phyloP scores from a whole-genome alignment of 768 basidiomycete genomes.

The Kwoniella sp. region DNA sequence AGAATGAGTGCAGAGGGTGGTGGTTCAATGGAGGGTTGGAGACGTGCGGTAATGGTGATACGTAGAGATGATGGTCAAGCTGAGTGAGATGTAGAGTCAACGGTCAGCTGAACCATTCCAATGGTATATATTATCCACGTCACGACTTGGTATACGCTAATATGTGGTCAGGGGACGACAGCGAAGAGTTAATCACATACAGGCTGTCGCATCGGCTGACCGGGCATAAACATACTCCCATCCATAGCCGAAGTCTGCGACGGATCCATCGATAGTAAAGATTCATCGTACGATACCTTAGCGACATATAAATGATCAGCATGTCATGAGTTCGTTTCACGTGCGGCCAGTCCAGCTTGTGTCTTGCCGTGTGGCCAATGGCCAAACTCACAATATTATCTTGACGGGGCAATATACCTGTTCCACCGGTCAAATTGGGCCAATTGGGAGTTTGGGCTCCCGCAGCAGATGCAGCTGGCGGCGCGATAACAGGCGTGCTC shows the following conservation, averaged over 20 bases:
- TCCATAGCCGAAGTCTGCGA: constrained; percentile 32
- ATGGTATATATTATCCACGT: not conserved
- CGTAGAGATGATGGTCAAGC: constrained; percentile 94
- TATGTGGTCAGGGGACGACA: constrained; percentile 28
- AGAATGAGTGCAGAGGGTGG: constrained; percentile 62
- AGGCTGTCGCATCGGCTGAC: constrained; percentile 63
- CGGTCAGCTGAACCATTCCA: not conserved
- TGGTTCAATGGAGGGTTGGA: constrained; percentile 60
- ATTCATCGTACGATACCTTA: constrained; percentile 18
- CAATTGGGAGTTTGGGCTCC: constrained; percentile 11
- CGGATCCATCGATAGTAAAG: constrained; percentile 19
- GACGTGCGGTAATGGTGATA: constrained; percentile 65
- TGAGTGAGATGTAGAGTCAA: constrained; percentile 51
- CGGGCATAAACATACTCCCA: constrained; percentile 46
- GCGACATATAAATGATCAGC: constrained; percentile 2
- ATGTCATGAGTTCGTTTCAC: too few relatives aligned
- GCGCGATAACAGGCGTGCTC: constrained; percentile 1
- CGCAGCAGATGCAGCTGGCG: not conserved
- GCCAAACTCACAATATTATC: constrained; percentile 13
- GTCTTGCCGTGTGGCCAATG: too few relatives aligned
- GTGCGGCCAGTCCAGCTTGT: too few relatives aligned
- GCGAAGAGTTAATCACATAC: constrained; percentile 57
- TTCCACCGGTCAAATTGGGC: constrained; percentile 14
- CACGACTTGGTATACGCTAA: not conserved
- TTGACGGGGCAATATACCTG: constrained; percentile 20